These are phyloP conservation scores for Thamnidium elegans DNA, from an alignment of 192 early-diverging fungal genomes.

Conservation along the genomic window DNA sequence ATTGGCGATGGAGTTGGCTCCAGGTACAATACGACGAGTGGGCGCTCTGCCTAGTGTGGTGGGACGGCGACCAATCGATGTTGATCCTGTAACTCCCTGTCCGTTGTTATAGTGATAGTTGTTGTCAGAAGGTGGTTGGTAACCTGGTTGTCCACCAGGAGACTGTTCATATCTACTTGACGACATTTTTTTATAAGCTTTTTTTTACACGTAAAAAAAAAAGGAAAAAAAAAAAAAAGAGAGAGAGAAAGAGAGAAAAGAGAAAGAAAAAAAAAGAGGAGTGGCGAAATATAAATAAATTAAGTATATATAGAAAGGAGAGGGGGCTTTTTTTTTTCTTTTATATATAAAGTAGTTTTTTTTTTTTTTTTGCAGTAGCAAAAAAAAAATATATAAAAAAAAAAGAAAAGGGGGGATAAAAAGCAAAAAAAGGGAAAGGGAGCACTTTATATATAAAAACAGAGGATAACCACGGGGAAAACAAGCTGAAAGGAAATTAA, in stretches of 20 bases:
- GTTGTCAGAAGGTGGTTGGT: constrained; percentile 3
- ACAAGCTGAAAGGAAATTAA: no score
- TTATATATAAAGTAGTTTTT: neutral
- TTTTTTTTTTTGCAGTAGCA: no score
- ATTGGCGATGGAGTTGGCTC: constrained; percentile 32
- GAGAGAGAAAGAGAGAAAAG: neutral
- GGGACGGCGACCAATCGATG: constrained; percentile 15
- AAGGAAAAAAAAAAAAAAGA: constrained; percentile 1
- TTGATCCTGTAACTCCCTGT: neutral
- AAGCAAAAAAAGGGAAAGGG: constrained; percentile 1
- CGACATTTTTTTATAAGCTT: neutral
- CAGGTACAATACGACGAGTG: constrained; percentile 36
- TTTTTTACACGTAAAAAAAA: neutral
- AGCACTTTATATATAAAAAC: no score
- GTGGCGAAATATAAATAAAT: constrained; percentile 7
- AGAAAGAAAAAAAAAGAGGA: neutral
- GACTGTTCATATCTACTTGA: constrained; percentile 8
- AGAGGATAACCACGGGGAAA: no score
- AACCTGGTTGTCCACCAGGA: constrained; percentile 7
- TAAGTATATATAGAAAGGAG: neutral
- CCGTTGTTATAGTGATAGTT: constrained; percentile 2
- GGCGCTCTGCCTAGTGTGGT: constrained; percentile 37
- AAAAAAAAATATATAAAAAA: neutral
- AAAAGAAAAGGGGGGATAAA: neutral
- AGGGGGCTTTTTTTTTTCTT: neutral